These are phyloP conservation scores for Thymus mandschuricus DNA, from an alignment of 257 asterid species.

Conservation along the genomic window DNA sequence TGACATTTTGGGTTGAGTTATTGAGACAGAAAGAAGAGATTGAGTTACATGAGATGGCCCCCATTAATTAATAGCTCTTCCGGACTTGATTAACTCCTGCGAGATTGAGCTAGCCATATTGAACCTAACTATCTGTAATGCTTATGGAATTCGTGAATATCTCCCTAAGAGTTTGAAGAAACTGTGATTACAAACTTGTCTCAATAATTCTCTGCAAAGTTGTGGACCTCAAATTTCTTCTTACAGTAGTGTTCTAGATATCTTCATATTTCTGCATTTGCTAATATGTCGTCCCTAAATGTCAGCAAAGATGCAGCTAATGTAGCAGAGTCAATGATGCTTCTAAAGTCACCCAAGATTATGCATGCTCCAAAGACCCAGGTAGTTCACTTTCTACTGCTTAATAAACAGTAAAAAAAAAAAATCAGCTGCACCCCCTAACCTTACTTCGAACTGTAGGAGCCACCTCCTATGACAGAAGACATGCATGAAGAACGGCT, in stretches of 20 bases:
- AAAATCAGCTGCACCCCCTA: not conserved
- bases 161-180: not conserved
- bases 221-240: not conserved
- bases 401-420: slow-evolving; percentile 10
- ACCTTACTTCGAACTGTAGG: slow-evolving; percentile 45
- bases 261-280: slow-evolving; percentile 32
- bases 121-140: not conserved
- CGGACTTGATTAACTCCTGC: not conserved
- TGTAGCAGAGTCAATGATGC: slow-evolving; percentile 67
- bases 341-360: slow-evolving; percentile 59
- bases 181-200: slow-evolving; percentile 6
- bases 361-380: slow-evolving; percentile 85
- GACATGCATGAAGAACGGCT: slow-evolving; percentile 96
- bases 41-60: slow-evolving; percentile 1
- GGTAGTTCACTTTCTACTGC: slow-evolving; percentile 53
- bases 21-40: not conserved
- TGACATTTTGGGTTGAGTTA: not conserved
- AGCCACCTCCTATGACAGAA: slow-evolving; percentile 94
- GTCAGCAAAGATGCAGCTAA: slow-evolving; percentile 72
- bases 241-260: slow-evolving; percentile 23
- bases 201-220: not conserved
- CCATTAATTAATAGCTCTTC: not conserved
- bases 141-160: slow-evolving; percentile 6
- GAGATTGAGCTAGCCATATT: not conserved
- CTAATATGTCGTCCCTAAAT: slow-evolving; percentile 39